phyloP scores from a whole-genome alignment of 2,329 filamentous ascomycete genomes.

The Colletotrichum coccodes region DNA sequence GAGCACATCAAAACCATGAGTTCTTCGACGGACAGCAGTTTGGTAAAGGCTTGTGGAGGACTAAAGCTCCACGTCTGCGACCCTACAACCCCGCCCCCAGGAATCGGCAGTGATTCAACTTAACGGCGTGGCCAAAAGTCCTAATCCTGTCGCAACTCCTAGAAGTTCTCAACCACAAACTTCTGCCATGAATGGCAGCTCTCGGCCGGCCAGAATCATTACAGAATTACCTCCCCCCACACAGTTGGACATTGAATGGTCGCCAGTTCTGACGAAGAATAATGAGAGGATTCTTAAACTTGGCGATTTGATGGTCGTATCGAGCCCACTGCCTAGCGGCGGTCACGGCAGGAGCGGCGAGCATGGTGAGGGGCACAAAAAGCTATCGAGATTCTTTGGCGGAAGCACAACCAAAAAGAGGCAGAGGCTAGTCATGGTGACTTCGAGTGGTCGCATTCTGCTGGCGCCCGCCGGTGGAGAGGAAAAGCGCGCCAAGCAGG shows the following conservation, averaged over 20 bases:
- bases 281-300: conserved; percentile 96
- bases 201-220: conserved; percentile 82
- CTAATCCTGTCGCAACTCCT: conserved; percentile 42
- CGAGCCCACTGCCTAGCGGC: conserved; percentile 80
- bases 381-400: conserved; percentile 93
- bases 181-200: conserved; percentile 54
- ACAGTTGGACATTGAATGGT: conserved; percentile 98
- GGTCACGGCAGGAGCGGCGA: conserved; percentile 77
- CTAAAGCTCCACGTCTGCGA: conserved; percentile 87
- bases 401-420: conserved; percentile 92
- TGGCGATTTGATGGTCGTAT: conserved; percentile 87
- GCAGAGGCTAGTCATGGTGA: conserved; percentile 93
- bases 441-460: conserved; percentile 88
- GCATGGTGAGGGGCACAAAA: conserved; percentile 77
- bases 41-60: conserved; percentile 87
- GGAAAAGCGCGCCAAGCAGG: conserved; percentile 94
- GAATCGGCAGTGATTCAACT: conserved; percentile 81
- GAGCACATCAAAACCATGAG: conserved; percentile 97
- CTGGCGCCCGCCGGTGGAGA: conserved; percentile 92
- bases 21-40: conserved; percentile 92
- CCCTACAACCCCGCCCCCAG: conserved; percentile 80
- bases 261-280: conserved; percentile 87
- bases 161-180: conserved; percentile 48
- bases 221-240: conserved; percentile 97
- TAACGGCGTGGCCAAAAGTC: conserved; percentile 60